Evolutionary conservation across 768 basidiomycete genomes (phyloP).

Genomic region (Termitomyces sp.): DNA sequence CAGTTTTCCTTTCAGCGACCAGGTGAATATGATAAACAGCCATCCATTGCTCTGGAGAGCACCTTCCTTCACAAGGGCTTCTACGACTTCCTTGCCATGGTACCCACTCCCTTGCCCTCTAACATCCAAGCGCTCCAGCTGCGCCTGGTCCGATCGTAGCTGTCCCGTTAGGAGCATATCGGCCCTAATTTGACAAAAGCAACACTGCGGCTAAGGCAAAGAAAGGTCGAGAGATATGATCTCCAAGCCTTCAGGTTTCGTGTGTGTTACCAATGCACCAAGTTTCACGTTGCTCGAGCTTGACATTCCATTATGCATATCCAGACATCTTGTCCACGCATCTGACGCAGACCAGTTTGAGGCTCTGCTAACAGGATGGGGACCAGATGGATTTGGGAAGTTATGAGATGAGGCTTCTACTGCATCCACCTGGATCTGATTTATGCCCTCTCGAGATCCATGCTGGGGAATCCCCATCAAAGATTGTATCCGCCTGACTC

Average conservation of each 20-base stretch:
- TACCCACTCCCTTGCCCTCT: slow-evolving; percentile 69
- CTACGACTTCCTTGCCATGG: slow-evolving; percentile 79
- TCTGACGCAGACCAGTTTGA: slow-evolving; percentile 87
- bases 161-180: slow-evolving; percentile 63
- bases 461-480: slow-evolving; percentile 89
- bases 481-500: slow-evolving; percentile 58
- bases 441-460: slow-evolving; percentile 52
- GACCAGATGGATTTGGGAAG: slow-evolving; percentile 84
- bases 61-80: slow-evolving; percentile 86
- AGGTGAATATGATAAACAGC: slow-evolving; percentile 34
- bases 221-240: slow-evolving; percentile 77
- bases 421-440: slow-evolving; percentile 2
- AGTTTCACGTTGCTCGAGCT: slow-evolving; percentile 19
- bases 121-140: slow-evolving; percentile 24
- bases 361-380: slow-evolving; percentile 83
- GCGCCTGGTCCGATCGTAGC: slow-evolving; percentile 41
- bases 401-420: slow-evolving; percentile 29
- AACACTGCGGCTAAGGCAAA: slow-evolving; percentile 31
- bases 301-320: slow-evolving; percentile 8
- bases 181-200: slow-evolving; percentile 22
- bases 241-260: slow-evolving; percentile 74
- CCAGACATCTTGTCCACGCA: slow-evolving; percentile 84
- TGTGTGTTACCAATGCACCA: slow-evolving; percentile 47
- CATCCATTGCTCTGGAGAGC: slow-evolving; percentile 55
- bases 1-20: slow-evolving; percentile 29